These are phyloP conservation scores for Clitocybe nebularis DNA, from an alignment of 1,284 basidiomycete species.

Conservation along the genomic window DNA sequence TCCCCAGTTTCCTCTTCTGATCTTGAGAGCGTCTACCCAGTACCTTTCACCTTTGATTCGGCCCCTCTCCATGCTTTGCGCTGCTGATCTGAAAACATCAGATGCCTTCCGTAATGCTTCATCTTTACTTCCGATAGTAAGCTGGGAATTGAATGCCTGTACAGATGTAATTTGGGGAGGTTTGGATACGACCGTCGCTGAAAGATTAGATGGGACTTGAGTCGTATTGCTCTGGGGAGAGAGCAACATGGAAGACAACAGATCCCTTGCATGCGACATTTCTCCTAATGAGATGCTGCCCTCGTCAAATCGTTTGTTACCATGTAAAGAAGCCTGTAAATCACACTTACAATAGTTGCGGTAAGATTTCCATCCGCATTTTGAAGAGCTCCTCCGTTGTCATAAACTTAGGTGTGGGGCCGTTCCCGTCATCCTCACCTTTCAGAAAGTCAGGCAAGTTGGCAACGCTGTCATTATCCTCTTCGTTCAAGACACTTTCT, in stretches of 20 bases:
- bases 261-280: constrained; percentile 69
- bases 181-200: constrained; percentile 62
- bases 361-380: constrained; percentile 67
- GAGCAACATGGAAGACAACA: constrained; percentile 55
- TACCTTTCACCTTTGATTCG: constrained; percentile 62
- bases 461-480: constrained; percentile 12
- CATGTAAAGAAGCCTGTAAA: too few relatives aligned
- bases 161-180: constrained; percentile 62
- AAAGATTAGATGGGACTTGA: constrained; percentile 40
- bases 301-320: too few relatives aligned
- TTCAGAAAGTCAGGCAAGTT: constrained; percentile 16
- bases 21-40: constrained; percentile 74
- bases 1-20: constrained; percentile 72
- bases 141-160: constrained; percentile 69
- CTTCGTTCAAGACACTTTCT: constrained; percentile 19
- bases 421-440: constrained; percentile 22
- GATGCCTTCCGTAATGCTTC: constrained; percentile 70
- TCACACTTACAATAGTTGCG: constrained; percentile 63
- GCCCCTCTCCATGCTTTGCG: constrained; percentile 62
- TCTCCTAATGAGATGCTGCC: constrained; percentile 69
- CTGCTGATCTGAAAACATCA: constrained; percentile 62
- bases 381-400: constrained; percentile 68
- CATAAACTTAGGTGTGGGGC: constrained; percentile 45
- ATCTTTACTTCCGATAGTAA: constrained; percentile 73
- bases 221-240: constrained; percentile 23